A percentile compares a stretch with the other conserved stretches of the same genome.
phyloP scores from a whole-genome alignment of 2,329 filamentous ascomycete species.

The Trichocomaceae sp. region DNA sequence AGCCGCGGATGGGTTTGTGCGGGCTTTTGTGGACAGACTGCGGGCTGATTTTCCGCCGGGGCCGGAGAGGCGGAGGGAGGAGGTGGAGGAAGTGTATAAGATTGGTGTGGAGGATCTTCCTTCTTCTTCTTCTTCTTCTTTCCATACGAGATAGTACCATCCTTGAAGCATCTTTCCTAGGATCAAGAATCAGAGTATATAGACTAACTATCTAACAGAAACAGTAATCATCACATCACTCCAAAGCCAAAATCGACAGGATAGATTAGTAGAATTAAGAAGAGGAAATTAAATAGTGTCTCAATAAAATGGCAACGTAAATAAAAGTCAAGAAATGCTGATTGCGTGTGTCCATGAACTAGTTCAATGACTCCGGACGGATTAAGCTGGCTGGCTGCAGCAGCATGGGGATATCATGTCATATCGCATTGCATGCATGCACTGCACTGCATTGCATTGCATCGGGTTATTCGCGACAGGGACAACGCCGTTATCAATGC shows the following conservation, averaged over 20 bases:
- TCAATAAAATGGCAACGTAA: neutral
- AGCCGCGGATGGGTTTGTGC: slow-evolving; percentile 33
- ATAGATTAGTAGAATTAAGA: slow-evolving; percentile 9
- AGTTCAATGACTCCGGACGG: too few relatives aligned
- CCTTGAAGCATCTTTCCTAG: too few relatives aligned
- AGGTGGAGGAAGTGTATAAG: slow-evolving; percentile 26
- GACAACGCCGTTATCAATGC: slow-evolving; percentile 11
- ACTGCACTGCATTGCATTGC: neutral
- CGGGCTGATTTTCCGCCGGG: slow-evolving; percentile 9
- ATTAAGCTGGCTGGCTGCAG: neutral
- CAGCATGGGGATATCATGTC: slow-evolving; percentile 1
- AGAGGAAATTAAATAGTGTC: slow-evolving; percentile 1
- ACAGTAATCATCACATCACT: neutral
- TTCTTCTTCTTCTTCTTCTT: neutral
- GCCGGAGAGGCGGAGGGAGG: neutral
- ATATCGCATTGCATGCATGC: slow-evolving; percentile 4
- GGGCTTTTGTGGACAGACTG: slow-evolving; percentile 33
- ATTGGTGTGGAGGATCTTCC: slow-evolving; percentile 32
- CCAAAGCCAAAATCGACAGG: neutral
- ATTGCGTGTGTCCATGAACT: neutral
- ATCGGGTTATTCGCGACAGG: neutral
- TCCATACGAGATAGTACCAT: too few relatives aligned
- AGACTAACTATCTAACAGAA: neutral
- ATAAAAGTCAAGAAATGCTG: neutral
- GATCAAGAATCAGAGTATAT: neutral